Evolutionary conservation across 768 basidiomycete genomes (phyloP).

Genomic region (Lyophyllum shimeji): DNA sequence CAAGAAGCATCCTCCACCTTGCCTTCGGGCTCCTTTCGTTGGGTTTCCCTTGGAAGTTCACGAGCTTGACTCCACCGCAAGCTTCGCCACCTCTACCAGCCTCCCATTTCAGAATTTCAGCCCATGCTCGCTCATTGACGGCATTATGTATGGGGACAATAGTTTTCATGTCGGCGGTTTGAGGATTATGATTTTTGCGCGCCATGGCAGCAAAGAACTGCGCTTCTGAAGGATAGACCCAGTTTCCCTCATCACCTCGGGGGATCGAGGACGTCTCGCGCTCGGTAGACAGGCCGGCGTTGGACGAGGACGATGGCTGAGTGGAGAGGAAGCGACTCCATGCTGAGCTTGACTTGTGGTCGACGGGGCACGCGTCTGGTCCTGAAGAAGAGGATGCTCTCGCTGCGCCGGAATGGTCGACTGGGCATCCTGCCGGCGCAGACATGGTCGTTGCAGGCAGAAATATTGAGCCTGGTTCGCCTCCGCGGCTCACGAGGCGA

Average conservation of each 20-base stretch:
- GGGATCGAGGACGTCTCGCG: constrained; percentile 91
- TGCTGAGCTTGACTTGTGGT: constrained; percentile 35
- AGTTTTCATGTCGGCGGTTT: constrained; percentile 87
- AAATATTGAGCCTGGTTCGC: constrained; percentile 3
- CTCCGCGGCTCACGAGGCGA: constrained; percentile 9
- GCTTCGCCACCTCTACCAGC: constrained; percentile 73
- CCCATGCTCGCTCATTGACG: constrained; percentile 94
- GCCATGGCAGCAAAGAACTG: constrained; percentile 98
- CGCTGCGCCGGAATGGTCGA: constrained; percentile 63
- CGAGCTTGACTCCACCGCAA: constrained; percentile 80
- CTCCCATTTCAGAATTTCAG: constrained; percentile 83
- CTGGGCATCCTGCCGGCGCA: constrained; percentile 44
- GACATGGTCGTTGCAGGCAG: constrained; percentile 23
- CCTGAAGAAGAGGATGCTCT: constrained; percentile 6
- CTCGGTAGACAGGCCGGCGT: constrained; percentile 55
- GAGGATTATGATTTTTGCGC: constrained; percentile 89
- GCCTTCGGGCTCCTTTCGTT: constrained; percentile 80
- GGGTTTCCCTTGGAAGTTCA: constrained; percentile 91
- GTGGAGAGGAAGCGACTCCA: constrained; percentile 44
- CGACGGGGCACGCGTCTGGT: constrained; percentile 39
- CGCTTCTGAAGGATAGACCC: constrained; percentile 98
- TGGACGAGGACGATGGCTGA: constrained; percentile 18
- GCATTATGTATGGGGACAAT: constrained; percentile 99
- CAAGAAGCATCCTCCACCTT: constrained; percentile 76
- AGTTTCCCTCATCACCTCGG: constrained; percentile 64